Conservation (phyloP, 192 early-diverging fungal genomes). For the Entophlyctis helioformis region DNA sequence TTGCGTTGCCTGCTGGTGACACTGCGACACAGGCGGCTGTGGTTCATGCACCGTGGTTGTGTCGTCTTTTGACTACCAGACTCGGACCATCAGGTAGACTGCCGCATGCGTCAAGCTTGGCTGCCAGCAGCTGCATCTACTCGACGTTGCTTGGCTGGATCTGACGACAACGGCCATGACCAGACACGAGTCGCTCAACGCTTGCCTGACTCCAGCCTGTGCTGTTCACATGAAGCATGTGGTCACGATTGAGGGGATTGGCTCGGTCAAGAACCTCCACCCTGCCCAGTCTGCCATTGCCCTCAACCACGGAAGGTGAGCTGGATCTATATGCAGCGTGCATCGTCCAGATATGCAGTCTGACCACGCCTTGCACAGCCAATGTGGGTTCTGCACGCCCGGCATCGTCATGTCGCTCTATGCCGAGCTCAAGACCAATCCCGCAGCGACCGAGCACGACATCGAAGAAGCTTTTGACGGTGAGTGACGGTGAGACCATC, state of each 20-base stretch:
- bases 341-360: no score
- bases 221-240: conserved; percentile 70
- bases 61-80: conserved; percentile 39
- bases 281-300: conserved; percentile 68
- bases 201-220: conserved; percentile 62
- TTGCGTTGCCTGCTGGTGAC: no score
- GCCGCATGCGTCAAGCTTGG: not conserved
- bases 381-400: conserved; percentile 88
- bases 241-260: conserved; percentile 71
- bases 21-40: conserved; percentile 27
- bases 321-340: no score
- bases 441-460: conserved; percentile 50
- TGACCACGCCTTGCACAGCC: conserved; percentile 24
- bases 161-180: not conserved
- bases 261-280: conserved; percentile 48
- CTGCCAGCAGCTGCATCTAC: not conserved
- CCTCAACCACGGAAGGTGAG: conserved; percentile 41
- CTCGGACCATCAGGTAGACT: conserved; percentile 26
- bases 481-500: conserved; percentile 14
- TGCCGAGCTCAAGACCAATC: conserved; percentile 61
- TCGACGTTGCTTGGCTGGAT: not conserved
- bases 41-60: conserved; percentile 74
- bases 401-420: conserved; percentile 86
- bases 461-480: conserved; percentile 80
- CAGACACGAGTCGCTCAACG: conserved; percentile 36